Evolutionary conservation across 352 stramenopile species (phyloP).

Genomic region (Phytophthora palmivora): DNA sequence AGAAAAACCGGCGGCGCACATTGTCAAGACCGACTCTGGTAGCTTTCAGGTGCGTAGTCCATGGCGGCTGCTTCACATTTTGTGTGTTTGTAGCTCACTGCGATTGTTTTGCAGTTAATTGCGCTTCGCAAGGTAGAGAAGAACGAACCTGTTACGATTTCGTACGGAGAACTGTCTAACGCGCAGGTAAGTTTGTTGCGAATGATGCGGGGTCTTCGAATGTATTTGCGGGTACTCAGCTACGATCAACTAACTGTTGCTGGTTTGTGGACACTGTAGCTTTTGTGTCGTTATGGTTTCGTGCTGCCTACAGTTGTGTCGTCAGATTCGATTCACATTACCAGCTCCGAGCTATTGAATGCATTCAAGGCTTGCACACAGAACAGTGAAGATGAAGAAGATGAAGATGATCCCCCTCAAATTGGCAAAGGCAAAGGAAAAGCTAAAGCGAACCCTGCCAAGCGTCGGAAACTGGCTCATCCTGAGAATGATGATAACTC

Average conservation of each 20-base stretch:
- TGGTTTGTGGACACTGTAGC: conserved; percentile 20
- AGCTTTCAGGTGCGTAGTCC: conserved; percentile 50
- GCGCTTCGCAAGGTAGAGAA: conserved; percentile 53
- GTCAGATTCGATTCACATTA: conserved; percentile 64
- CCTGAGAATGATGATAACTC: conserved; percentile 25
- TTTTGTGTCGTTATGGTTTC: conserved; percentile 80
- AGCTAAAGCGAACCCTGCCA: conserved; percentile 40
- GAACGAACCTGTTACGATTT: conserved; percentile 65
- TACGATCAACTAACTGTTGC: neutral
- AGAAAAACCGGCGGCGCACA: conserved; percentile 50
- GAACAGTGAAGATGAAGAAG: conserved; percentile 38
- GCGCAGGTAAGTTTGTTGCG: conserved; percentile 51
- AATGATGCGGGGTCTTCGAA: neutral
- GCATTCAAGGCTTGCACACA: conserved; percentile 38
- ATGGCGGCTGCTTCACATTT: neutral
- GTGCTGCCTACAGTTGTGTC: conserved; percentile 47
- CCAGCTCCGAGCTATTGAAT: conserved; percentile 49
- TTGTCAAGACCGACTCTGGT: conserved; percentile 49
- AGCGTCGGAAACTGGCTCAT: conserved; percentile 57
- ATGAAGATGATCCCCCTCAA: conserved; percentile 16
- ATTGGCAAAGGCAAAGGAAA: conserved; percentile 31
- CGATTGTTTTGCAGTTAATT: conserved; percentile 43
- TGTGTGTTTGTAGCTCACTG: conserved; percentile 6
- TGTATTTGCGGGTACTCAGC: neutral
- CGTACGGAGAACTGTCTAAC: conserved; percentile 76